A percentile compares a stretch with the other conserved stretches of the same genome.
Conservation (phyloP, 2,329 filamentous ascomycete genomes). For the Colletotrichum scovillei region DNA sequence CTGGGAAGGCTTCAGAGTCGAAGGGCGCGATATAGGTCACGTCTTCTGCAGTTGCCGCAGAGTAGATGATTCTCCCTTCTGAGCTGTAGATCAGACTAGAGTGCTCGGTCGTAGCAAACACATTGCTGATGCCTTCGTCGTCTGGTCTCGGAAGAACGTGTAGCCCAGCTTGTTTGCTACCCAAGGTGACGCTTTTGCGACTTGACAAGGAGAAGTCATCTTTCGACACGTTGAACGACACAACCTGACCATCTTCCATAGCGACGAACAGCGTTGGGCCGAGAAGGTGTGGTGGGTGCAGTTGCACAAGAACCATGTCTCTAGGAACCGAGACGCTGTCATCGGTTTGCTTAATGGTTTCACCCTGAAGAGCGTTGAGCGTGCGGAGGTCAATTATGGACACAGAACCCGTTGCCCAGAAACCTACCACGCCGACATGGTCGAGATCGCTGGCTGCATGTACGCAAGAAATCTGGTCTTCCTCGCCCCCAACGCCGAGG, state of each 20-base stretch:
- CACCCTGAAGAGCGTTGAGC: conserved; percentile 73
- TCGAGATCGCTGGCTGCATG: conserved; percentile 75
- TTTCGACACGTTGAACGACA: conserved; percentile 80
- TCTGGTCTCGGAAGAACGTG: conserved; percentile 75
- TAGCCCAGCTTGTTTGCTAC: conserved; percentile 85
- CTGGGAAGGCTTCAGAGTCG: conserved; percentile 82
- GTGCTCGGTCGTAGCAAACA: conserved; percentile 95
- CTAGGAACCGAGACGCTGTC: conserved; percentile 84
- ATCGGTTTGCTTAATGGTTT: conserved; percentile 67
- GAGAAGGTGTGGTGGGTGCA: conserved; percentile 70
- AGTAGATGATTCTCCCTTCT: conserved; percentile 90
- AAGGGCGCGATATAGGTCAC: conserved; percentile 86
- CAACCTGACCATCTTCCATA: conserved; percentile 91
- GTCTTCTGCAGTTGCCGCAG: conserved; percentile 90
- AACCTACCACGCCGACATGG: conserved; percentile 81
- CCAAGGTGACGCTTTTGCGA: conserved; percentile 85
- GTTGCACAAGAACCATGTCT: conserved; percentile 81
- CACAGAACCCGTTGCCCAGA: conserved; percentile 86
- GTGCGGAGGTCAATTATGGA: conserved; percentile 77
- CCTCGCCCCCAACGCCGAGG: conserved; percentile 50
- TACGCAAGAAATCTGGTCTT: conserved; percentile 86
- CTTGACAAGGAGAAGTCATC: conserved; percentile 72
- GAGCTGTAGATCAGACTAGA: conserved; percentile 92
- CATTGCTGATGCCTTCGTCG: conserved; percentile 74
- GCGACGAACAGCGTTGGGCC: conserved; percentile 86